phyloP scores from a whole-genome alignment of 139 green algal species.

The Chlamydomonas schloesseri region DNA sequence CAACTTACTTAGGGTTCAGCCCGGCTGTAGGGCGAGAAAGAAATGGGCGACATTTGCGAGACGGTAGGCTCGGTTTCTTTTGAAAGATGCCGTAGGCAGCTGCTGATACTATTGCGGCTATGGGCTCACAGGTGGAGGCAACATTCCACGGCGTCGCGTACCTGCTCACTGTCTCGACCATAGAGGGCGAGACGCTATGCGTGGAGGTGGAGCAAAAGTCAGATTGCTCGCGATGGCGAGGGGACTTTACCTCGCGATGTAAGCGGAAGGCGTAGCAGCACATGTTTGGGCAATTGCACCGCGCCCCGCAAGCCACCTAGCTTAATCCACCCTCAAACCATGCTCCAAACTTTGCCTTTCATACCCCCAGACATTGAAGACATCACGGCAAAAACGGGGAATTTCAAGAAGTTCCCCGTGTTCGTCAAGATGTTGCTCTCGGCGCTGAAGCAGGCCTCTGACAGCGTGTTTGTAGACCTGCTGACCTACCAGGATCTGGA shows the following conservation, averaged over 20 bases:
- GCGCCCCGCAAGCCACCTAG: too few relatives aligned
- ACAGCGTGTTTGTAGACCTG: conserved; percentile 90
- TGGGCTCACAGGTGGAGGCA: conserved; percentile 57
- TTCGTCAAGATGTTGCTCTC: conserved; percentile 91
- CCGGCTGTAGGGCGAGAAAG: too few relatives aligned
- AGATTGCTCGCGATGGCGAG: conserved; percentile 75
- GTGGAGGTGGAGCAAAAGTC: conserved; percentile 79
- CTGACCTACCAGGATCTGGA: conserved; percentile 90
- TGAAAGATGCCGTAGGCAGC: background rate
- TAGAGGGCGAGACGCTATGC: conserved; percentile 67
- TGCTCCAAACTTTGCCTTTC: too few relatives aligned
- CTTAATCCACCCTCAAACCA: background rate
- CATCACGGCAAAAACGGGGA: conserved; percentile 91
- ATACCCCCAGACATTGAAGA: conserved; percentile 87
- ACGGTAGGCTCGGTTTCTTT: background rate
- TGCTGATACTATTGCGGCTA: too few relatives aligned
- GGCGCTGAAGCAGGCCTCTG: conserved; percentile 75
- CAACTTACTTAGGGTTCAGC: too few relatives aligned
- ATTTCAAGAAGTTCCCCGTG: conserved; percentile 88
- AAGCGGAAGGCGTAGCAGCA: background rate
- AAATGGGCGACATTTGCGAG: background rate
- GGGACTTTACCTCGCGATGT: conserved; percentile 81
- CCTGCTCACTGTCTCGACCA: conserved; percentile 55
- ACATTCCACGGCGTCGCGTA: conserved; percentile 67
- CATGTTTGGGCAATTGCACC: background rate